Evolutionary conservation across 2,329 filamentous ascomycete genomes (phyloP).

Genomic region (Cadophora luteo-olivacea): DNA sequence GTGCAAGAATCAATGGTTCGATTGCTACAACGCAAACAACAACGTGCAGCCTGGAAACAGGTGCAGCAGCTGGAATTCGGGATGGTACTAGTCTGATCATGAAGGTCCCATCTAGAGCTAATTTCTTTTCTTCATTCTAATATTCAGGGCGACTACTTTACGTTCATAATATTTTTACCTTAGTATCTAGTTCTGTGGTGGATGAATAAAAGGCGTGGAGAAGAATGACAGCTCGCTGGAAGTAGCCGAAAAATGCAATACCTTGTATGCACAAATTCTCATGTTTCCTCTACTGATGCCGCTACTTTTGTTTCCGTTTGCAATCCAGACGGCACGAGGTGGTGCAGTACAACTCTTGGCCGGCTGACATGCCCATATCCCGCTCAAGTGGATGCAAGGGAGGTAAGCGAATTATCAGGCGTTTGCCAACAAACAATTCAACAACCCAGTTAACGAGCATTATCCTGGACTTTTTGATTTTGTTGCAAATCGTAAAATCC

Average conservation of each 20-base stretch:
- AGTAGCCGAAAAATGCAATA: neutral
- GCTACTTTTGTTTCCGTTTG: neutral
- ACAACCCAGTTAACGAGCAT: neutral
- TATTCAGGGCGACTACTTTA: neutral
- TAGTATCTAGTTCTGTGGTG: conserved; percentile 17
- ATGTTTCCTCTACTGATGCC: neutral
- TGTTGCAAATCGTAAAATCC: conserved; percentile 3
- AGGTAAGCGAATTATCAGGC: neutral
- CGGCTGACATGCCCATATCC: neutral
- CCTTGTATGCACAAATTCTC: neutral
- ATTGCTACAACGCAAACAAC: conserved; percentile 54
- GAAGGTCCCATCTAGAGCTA: neutral
- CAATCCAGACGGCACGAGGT: neutral
- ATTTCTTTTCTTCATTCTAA: neutral
- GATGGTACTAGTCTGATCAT: conserved; percentile 28
- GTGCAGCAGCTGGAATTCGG: conserved; percentile 48
- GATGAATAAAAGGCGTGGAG: neutral
- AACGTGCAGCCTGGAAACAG: conserved; percentile 47
- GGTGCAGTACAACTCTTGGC: neutral
- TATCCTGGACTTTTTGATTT: neutral
- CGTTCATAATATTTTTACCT: conserved; percentile 21
- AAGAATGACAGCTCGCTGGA: neutral
- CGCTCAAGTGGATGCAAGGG: conserved; percentile 4
- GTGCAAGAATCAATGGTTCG: conserved; percentile 57
- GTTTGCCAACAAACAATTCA: conserved; percentile 6